Conservation (phyloP, 805 yeast species). For the Pichia cabralensis region DNA sequence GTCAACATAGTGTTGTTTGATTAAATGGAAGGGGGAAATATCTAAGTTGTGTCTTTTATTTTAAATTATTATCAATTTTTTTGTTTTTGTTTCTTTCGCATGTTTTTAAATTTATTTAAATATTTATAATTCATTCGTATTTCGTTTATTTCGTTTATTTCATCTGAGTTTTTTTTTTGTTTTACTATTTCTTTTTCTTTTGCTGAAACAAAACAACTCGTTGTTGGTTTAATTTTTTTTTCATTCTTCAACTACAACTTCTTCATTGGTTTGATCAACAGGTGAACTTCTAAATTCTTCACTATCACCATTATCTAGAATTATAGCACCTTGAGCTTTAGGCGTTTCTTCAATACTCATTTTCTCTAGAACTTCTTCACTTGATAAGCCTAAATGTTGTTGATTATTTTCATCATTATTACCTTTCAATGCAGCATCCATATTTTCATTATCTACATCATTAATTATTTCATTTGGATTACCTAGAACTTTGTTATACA, state of each 20-base stretch:
- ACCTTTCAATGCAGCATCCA: neutral
- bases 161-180: neutral
- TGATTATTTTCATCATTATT: conserved; percentile 1
- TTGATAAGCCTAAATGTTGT: conserved; percentile 9
- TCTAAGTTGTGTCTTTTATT: too few relatives aligned
- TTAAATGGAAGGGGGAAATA: too few relatives aligned
- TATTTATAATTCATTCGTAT: too few relatives aligned
- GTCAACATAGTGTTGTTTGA: too few relatives aligned
- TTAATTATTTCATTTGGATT: conserved; percentile 27
- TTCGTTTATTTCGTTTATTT: neutral
- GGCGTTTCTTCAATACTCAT: conserved; percentile 14
- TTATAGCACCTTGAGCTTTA: conserved; percentile 21
- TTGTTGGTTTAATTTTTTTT: conserved; percentile 1
- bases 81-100: too few relatives aligned
- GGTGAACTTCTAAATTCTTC: conserved; percentile 29
- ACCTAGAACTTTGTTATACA: conserved; percentile 49
- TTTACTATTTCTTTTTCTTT: neutral
- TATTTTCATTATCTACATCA: conserved; percentile 1
- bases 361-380: conserved; percentile 9
- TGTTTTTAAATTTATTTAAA: too few relatives aligned
- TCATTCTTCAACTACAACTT: conserved; percentile 2
- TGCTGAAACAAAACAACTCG: too few relatives aligned
- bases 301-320: conserved; percentile 31
- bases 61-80: too few relatives aligned
- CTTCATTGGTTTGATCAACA: conserved; percentile 11